Evolutionary conservation across 768 basidiomycete genomes (phyloP).

Genomic region (Austroboletus eburneus): DNA sequence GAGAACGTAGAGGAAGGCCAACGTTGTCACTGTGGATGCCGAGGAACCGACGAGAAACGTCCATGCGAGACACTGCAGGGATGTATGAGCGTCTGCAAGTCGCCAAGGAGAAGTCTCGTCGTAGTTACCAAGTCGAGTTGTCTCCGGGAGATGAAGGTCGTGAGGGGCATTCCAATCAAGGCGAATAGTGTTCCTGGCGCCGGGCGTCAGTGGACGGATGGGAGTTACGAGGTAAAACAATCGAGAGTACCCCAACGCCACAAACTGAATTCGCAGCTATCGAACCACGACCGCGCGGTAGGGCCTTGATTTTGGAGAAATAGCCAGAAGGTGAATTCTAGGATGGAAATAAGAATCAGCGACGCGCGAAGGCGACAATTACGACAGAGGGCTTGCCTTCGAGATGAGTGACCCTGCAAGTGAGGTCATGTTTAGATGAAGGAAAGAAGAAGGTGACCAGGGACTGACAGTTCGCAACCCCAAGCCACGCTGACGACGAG

Average conservation of each 20-base stretch:
- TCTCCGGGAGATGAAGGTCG: slow-evolving; percentile 54
- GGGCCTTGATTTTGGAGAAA: slow-evolving; percentile 79
- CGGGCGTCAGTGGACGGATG: slow-evolving; percentile 12
- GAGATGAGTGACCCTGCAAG: slow-evolving; percentile 65
- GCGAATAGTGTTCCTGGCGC: slow-evolving; percentile 57
- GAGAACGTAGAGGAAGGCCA: slow-evolving; percentile 70
- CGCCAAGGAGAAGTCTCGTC: not conserved
- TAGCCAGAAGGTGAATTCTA: slow-evolving; percentile 79
- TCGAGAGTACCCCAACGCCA: slow-evolving; percentile 59
- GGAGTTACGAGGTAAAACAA: not conserved
- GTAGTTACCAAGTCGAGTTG: slow-evolving; percentile 52
- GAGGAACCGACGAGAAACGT: slow-evolving; percentile 71
- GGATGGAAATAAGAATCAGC: slow-evolving; percentile 1
- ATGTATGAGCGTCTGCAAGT: slow-evolving; percentile 9
- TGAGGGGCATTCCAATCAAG: slow-evolving; percentile 68
- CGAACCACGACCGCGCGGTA: slow-evolving; percentile 68
- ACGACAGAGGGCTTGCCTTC: slow-evolving; percentile 49
- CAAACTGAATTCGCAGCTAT: slow-evolving; percentile 69
- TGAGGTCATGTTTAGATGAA: not conserved
- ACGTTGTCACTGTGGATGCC: slow-evolving; percentile 61
- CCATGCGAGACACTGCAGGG: slow-evolving; percentile 60
- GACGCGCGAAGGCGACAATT: not conserved
- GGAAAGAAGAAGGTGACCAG: not conserved
- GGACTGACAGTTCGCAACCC: slow-evolving; percentile 66
- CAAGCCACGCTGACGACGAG: slow-evolving; percentile 71